Conservation (phyloP, 2,329 filamentous ascomycete genomes). For the Epicoccum nigrum region DNA sequence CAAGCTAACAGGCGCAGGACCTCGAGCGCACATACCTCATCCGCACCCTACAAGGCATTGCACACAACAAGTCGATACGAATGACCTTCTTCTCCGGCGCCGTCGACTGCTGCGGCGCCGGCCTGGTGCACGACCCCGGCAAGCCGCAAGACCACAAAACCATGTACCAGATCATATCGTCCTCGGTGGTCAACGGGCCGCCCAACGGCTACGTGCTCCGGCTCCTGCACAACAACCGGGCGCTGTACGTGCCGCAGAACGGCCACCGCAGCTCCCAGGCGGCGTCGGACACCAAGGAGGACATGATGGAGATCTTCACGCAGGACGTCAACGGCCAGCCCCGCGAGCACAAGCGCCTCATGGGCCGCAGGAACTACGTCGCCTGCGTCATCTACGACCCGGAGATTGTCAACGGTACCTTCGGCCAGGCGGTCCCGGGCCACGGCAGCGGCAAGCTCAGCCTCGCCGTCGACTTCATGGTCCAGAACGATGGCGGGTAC, state of each 20-base stretch:
- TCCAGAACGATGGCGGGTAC: slow-evolving; percentile 86
- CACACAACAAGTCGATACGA: slow-evolving; percentile 91
- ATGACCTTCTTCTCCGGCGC: slow-evolving; percentile 97
- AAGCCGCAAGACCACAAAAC: slow-evolving; percentile 96
- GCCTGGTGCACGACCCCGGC: slow-evolving; percentile 89
- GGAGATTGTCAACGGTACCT: slow-evolving; percentile 66
- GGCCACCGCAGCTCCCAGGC: slow-evolving; percentile 73
- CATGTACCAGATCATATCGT: slow-evolving; percentile 98
- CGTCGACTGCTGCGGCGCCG: slow-evolving; percentile 89
- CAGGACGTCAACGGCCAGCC: slow-evolving; percentile 84
- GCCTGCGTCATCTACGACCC: slow-evolving; percentile 95
- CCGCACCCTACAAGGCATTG: slow-evolving; percentile 90
- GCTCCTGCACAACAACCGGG: slow-evolving; percentile 92
- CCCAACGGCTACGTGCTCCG: slow-evolving; percentile 86
- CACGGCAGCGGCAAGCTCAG: slow-evolving; percentile 65
- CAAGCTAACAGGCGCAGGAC: slow-evolving; percentile 60
- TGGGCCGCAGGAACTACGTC: slow-evolving; percentile 91
- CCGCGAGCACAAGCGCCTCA: slow-evolving; percentile 86
- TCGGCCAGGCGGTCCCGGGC: slow-evolving; percentile 48
- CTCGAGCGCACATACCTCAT: slow-evolving; percentile 96
- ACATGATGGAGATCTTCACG: slow-evolving; percentile 99
- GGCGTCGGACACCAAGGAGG: slow-evolving; percentile 92
- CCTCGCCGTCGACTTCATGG: slow-evolving; percentile 93
- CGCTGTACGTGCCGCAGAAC: slow-evolving; percentile 88
- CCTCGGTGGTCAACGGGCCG: slow-evolving; percentile 88